These are phyloP conservation scores for Penicillium silybi DNA, from an alignment of 495 filamentous ascomycete species.

Conservation along the genomic window DNA sequence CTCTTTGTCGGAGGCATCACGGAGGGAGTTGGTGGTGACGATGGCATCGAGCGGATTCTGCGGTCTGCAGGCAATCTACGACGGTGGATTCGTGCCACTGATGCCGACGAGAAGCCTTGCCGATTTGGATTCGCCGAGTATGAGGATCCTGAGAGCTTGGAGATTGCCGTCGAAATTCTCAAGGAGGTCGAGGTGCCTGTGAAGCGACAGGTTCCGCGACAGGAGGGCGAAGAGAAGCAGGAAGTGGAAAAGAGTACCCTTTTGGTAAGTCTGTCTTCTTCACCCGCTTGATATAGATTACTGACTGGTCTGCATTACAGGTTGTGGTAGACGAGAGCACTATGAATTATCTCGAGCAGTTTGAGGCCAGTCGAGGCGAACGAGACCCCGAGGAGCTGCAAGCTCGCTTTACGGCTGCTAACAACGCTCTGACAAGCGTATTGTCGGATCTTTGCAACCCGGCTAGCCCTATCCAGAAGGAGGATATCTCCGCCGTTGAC, in stretches of 20 bases:
- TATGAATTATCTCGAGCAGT: constrained; percentile 75
- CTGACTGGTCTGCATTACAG: constrained; percentile 33
- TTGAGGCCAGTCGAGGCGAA: constrained; percentile 59
- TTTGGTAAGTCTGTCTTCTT: constrained; percentile 36
- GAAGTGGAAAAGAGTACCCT: constrained; percentile 66
- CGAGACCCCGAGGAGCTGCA: constrained; percentile 62
- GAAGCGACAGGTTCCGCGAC: constrained; percentile 56
- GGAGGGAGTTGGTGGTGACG: constrained; percentile 70
- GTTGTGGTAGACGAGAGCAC: constrained; percentile 81
- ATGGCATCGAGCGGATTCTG: constrained; percentile 78
- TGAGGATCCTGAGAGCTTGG: constrained; percentile 86
- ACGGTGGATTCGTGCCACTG: constrained; percentile 78
- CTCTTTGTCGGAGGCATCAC: constrained; percentile 88
- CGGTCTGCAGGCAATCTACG: constrained; percentile 71
- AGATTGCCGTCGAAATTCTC: constrained; percentile 80
- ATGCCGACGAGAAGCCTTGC: constrained; percentile 78
- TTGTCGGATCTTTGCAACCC: constrained; percentile 73
- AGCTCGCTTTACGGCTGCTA: constrained; percentile 64
- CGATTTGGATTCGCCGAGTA: constrained; percentile 97
- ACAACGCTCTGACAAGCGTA: constrained; percentile 58
- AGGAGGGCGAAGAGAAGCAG: constrained; percentile 50
- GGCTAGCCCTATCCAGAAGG: constrained; percentile 42
- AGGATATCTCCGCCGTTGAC: constrained; percentile 47
- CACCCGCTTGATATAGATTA: not conserved
- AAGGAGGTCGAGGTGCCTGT: constrained; percentile 81